Base-by-base conservation (phyloP, 768 basidiomycete genomes). In the Coprinellus micaceus region DNA sequence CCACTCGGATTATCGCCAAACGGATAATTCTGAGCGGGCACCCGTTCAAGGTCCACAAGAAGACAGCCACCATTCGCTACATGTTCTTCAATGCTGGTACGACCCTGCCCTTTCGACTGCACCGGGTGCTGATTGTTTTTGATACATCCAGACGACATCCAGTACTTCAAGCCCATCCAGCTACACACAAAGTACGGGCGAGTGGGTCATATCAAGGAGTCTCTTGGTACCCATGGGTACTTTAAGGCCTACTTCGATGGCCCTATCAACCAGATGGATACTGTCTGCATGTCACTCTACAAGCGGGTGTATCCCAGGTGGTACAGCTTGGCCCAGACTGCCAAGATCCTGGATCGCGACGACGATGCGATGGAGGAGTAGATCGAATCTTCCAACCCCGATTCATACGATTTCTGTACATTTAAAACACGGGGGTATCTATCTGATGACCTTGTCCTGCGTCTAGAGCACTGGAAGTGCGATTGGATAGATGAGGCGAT, bases 231-330 rank as follows among this genome's bases (percentile, higher is more conserved):
- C 28, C 96, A 99, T 66, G 97, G 96, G 28, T 94, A 98, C 73
- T 93, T 94, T 81, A 98, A 98, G 77, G 95, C 94, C 17, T 83
- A 91, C 69, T 94, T 94, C 71, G 94, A 97, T 66, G 92, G 91
- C 13, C 91, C 89, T 21, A 85, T 98, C 63, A 88, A 82, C 66
- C 93, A 94, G 76, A 96, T 97, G 94, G 97, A 98, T 62, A 96
- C 94, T 15, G 82, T 98, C 54, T 97, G 94, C 70, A 89, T 98
- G 88, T 85, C 87, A 44, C 67, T 99, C 56, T 98, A 99, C 75
- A 99, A 98, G 74, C 80, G 97, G 40, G 87, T 94, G 55, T 98
- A 83, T 71, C 96, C 96, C 10, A 89, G 87, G 68, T 98, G 93
- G 88, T 77, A 85, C 47, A 74, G 77, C 60, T 57, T 80, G 49